Conservation (phyloP, 1,284 basidiomycete species). For the Limonomyces culmigenus region DNA sequence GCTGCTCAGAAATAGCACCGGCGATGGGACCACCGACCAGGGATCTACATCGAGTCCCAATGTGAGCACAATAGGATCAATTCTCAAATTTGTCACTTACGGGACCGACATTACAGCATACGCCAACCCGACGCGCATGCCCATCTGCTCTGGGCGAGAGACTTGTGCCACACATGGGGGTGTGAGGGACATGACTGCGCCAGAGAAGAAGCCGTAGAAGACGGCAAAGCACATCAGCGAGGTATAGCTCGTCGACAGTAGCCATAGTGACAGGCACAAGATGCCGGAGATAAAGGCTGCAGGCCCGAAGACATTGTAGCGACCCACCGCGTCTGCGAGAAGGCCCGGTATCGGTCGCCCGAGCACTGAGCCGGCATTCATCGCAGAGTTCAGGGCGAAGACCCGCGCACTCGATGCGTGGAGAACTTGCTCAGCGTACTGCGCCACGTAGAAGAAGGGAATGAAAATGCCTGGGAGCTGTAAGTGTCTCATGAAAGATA, state of each 20-base stretch:
- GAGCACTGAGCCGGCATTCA: constrained; percentile 4
- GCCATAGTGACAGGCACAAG: neutral
- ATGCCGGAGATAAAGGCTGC: constrained; percentile 1
- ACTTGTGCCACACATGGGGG: constrained; percentile 18
- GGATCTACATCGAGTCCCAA: constrained; percentile 19
- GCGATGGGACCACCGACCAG: constrained; percentile 42
- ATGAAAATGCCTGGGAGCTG: neutral
- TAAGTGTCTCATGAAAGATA: constrained; percentile 10
- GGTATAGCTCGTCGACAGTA: neutral
- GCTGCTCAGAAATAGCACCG: constrained; percentile 28
- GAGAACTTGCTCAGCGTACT: constrained; percentile 10
- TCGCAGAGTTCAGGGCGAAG: constrained; percentile 4
- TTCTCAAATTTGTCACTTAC: constrained; percentile 25
- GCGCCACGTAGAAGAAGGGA: constrained; percentile 11
- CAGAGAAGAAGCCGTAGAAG: constrained; percentile 12
- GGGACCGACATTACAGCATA: constrained; percentile 47
- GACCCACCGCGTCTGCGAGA: constrained; percentile 3
- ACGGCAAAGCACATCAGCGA: neutral
- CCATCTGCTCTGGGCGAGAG: constrained; percentile 33
- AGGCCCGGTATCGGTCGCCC: constrained; percentile 7
- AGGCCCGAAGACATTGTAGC: constrained; percentile 1
- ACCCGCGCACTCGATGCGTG: constrained; percentile 4
- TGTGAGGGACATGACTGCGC: constrained; percentile 17
- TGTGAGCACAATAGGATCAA: neutral
- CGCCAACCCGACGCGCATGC: constrained; percentile 38